These are phyloP conservation scores for Vicia sativa DNA, from an alignment of 306 rosid species.

Conservation along the genomic window DNA sequence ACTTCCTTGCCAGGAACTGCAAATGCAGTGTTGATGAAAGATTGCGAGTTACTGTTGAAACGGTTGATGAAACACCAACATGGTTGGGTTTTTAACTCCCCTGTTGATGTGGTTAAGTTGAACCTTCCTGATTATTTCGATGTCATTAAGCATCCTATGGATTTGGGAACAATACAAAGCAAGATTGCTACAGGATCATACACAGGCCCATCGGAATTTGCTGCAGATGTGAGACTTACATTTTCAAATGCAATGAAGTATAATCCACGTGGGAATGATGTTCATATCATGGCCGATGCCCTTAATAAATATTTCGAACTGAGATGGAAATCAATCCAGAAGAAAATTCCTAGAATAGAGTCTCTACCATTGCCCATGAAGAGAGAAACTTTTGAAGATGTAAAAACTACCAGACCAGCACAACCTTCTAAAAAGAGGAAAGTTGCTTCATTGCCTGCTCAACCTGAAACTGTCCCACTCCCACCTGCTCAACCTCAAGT, in stretches of 20 bases:
- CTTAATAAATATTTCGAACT: constrained; percentile 62
- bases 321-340: constrained; percentile 79
- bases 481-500: constrained; percentile 46
- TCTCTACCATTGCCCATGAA: constrained; percentile 42
- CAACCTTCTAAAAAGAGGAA: constrained; percentile 65
- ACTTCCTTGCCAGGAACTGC: constrained; percentile 40
- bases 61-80: constrained; percentile 56
- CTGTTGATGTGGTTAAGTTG: constrained; percentile 73
- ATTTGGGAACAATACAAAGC: constrained; percentile 71
- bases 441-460: constrained; percentile 43
- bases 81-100: constrained; percentile 66
- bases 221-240: constrained; percentile 68
- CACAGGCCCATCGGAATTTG: constrained; percentile 55
- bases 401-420: constrained; percentile 46
- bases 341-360: constrained; percentile 56
- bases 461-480: constrained; percentile 48
- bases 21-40: constrained; percentile 63
- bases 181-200: constrained; percentile 61
- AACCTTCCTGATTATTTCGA: constrained; percentile 69
- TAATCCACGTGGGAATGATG: constrained; percentile 63
- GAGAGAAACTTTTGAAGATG: constrained; percentile 40
- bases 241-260: constrained; percentile 79
- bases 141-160: constrained; percentile 79
- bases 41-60: constrained; percentile 64
- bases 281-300: constrained; percentile 63